Evolutionary conservation across 139 green algal genomes (phyloP), one percentile per base, ranked within the genome.

Genomic region (Mesostigma viride): DNA sequence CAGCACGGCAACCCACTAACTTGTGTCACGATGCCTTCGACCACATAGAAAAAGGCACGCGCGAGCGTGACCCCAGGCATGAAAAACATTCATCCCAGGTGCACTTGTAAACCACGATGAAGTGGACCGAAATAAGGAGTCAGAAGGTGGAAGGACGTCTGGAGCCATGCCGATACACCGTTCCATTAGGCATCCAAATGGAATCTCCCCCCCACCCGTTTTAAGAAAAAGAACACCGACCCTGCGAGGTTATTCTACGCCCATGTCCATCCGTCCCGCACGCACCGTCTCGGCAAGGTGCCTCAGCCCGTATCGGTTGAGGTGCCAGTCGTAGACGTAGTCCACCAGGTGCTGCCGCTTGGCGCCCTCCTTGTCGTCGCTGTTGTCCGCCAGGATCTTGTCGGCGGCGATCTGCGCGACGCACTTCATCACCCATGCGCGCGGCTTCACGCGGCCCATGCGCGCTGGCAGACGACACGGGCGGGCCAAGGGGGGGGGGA

Each of bases 241-340:
- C 40, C 14, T 51, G 8, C 40, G 14, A 8, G 11, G 11, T 51
- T 51, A 24, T 51, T 8, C 11, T 24, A 24, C 14, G 11, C 40
- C 40, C 14, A 51, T 14, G 8, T 8, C 40, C 40, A 51, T 14
- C 11, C 40, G 40, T 51, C 40, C 8, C 40, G 11, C 40, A 51
- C 40, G 8, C 40, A 51, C 40, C 40, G 32, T 40, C 64, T 88
- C 82, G 22, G 82, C 82, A 36, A 88, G 66, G 44, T 71, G 72
- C 22, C 73, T 69, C 48, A 88, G 72, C 1, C 82, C 82, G 63
- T 81, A 88, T n/a, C 67, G 65, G 44, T 74, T 79, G 46, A 83
- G 47, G 69, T 87, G 82, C 82, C 82, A 87, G 32, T 85, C 79
- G 45, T 83, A 79, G 3, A 66, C 64, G 47, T 76, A 87, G 44